Evolutionary conservation across 2,329 filamentous ascomycete species (phyloP).

Genomic region (Cercospora zeae-maydis): DNA sequence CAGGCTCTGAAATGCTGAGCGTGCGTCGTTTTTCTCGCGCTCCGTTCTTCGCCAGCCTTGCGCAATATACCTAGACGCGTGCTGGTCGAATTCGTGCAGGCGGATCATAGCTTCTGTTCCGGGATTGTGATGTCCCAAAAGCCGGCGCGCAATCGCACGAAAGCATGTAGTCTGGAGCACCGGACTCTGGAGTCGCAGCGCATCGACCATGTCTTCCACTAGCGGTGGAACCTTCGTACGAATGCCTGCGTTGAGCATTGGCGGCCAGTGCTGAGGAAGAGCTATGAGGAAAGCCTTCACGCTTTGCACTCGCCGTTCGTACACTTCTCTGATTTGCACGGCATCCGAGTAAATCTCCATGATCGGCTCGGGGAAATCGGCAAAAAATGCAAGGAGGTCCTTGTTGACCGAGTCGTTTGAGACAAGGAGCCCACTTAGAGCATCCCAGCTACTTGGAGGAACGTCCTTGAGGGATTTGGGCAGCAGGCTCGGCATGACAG

Average conservation of each 20-base stretch:
- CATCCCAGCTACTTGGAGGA: conserved; percentile 29
- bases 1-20: conserved; percentile 11
- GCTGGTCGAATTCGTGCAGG: conserved; percentile 26
- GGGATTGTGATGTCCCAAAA: conserved; percentile 36
- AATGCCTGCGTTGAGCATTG: conserved; percentile 23
- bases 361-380: conserved; percentile 49
- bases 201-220: conserved; percentile 53
- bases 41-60: conserved; percentile 15
- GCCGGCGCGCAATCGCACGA: conserved; percentile 46
- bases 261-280: conserved; percentile 27
- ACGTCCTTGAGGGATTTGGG: conserved; percentile 40
- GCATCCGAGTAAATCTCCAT: conserved; percentile 38
- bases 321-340: conserved; percentile 41
- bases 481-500: conserved; percentile 38
- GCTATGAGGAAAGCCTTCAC: conserved; percentile 26
- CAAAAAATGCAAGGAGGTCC: conserved; percentile 45
- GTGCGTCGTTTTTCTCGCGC: conserved; percentile 18
- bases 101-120: conserved; percentile 20
- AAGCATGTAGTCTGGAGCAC: conserved; percentile 56
- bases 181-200: conserved; percentile 49
- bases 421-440: conserved; percentile 46
- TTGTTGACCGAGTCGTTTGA: conserved; percentile 44
- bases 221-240: conserved; percentile 51
- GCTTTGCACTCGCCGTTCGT: conserved; percentile 31
- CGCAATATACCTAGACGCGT: conserved; percentile 12